Evolutionary conservation across 768 basidiomycete genomes (phyloP), one percentile per base, ranked within the genome.

Genomic region (Mycena leptocephala): DNA sequence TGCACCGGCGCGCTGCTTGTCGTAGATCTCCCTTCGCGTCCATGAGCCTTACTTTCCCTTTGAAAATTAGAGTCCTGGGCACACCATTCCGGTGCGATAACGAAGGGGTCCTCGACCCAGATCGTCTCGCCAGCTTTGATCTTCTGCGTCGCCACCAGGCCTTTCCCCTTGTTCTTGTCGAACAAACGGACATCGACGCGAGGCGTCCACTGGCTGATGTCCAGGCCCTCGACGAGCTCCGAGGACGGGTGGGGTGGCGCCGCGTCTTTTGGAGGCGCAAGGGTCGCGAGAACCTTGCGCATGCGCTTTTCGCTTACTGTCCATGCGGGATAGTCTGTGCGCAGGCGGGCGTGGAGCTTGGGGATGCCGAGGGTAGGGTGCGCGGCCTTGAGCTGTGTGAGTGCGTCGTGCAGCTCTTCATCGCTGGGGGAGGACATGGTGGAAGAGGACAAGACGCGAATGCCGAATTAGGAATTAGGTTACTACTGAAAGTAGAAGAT

Each of bases 81-180:
- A 75, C 82, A 95, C 94, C 93, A 95, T 85, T 95, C 94, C n/a
- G 95, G 92, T n/a, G 94, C 93, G 26, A 95, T 84, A 56, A 94
- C 84, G 80, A 93, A 96, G 1, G 95, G 95, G 80, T 96, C 94
- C 81, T 97, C 96, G 73, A 92, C 93, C 95, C 96, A 97, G 22
- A 98, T 82, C 5, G 92, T 85, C 76, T 97, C 95, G 0, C 94
- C 95, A 79, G 92, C 90, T 30, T 85, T 84, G 67, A 97, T 94
- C 35, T 89, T 86, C 63, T 92, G 90, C 39, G 84, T 90, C 1
- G 95, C 95, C 0, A 97, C 91, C 41, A 98, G 86, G 0, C 96
- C 97, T 80, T 97, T 97, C 3, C 97, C 96, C 80, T 94, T 96
- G 72, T 87, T 86, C 75, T 88, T 88, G 61, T 91, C 88, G 80